Percentiles rank a stretch among this genome's conserved stretches.
Conservation (phyloP, 2,329 filamentous ascomycete genomes). For the Penicillium fuscoglaucum region DNA sequence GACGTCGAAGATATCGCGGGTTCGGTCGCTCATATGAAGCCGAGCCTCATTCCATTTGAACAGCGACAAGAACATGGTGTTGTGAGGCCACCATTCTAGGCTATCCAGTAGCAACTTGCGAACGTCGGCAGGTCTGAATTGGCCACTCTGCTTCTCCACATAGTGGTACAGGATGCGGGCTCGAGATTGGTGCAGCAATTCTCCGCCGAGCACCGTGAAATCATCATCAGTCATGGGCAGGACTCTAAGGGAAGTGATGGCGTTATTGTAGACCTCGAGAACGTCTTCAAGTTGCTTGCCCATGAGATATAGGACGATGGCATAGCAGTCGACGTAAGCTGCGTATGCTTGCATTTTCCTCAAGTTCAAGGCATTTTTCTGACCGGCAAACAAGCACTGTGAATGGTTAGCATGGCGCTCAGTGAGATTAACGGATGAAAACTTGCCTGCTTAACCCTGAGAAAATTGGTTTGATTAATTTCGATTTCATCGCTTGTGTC, state of each 20-base stretch:
- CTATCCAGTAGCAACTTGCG: conserved; percentile 63
- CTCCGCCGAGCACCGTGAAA: conserved; percentile 43
- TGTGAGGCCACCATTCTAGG: conserved; percentile 67
- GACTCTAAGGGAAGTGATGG: conserved; percentile 46
- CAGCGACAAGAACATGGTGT: conserved; percentile 72
- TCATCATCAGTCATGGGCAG: conserved; percentile 41
- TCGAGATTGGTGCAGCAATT: conserved; percentile 69
- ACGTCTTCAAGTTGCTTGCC: conserved; percentile 35
- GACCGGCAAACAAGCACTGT: conserved; percentile 55
- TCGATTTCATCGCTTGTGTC: conserved; percentile 11
- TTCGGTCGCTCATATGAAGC: conserved; percentile 72
- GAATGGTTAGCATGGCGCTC: conserved; percentile 49
- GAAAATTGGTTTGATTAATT: conserved; percentile 35
- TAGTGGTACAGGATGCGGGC: conserved; percentile 68
- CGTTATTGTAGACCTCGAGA: conserved; percentile 44
- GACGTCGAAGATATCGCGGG: conserved; percentile 61
- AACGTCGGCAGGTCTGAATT: conserved; percentile 68
- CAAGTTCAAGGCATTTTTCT: conserved; percentile 58
- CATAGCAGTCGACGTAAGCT: conserved; percentile 61
- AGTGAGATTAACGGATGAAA: conserved; percentile 4
- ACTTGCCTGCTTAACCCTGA: conserved; percentile 45
- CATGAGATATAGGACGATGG: conserved; percentile 68
- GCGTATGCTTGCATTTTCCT: conserved; percentile 52
- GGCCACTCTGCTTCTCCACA: conserved; percentile 55
- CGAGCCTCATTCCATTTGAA: conserved; percentile 73